Percentiles rank a stretch among this genome's conserved stretches.
These are phyloP conservation scores for Phyllosticta ampelicida DNA, from an alignment of 2,329 filamentous ascomycete species.

Conservation along the genomic window DNA sequence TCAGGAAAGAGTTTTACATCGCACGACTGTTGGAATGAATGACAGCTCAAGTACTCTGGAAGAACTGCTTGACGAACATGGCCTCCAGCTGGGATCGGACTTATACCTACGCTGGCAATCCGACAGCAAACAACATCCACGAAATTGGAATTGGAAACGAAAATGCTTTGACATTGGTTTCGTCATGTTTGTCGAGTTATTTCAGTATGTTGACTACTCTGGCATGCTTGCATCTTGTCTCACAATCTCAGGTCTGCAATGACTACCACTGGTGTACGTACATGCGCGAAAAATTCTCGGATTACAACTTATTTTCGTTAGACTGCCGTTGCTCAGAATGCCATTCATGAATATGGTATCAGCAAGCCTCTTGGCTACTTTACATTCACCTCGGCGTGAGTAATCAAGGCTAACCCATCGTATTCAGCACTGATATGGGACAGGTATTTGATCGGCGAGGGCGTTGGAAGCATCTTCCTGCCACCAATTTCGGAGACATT, in stretches of 20 bases:
- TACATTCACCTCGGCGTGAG: slow-evolving; percentile 1
- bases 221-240: neutral
- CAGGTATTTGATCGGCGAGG: slow-evolving; percentile 25
- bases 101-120: neutral
- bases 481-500: slow-evolving; percentile 30
- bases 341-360: neutral
- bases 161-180: slow-evolving; percentile 1
- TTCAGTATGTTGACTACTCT: neutral
- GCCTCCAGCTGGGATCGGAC: neutral
- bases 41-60: neutral
- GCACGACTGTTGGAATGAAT: neutral
- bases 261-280: slow-evolving; percentile 4
- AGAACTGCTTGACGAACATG: neutral
- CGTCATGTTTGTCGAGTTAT: slow-evolving; percentile 2
- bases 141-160: slow-evolving; percentile 3
- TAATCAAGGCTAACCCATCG: neutral
- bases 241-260: neutral
- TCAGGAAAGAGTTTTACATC: neutral
- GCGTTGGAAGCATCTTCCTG: slow-evolving; percentile 24
- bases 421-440: neutral
- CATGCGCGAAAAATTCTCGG: neutral
- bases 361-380: slow-evolving; percentile 2
- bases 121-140: slow-evolving; percentile 1
- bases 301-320: neutral
- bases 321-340: neutral